phyloP scores from a whole-genome alignment of 495 filamentous ascomycete genomes.

The Trichocladium uniseriatum region DNA sequence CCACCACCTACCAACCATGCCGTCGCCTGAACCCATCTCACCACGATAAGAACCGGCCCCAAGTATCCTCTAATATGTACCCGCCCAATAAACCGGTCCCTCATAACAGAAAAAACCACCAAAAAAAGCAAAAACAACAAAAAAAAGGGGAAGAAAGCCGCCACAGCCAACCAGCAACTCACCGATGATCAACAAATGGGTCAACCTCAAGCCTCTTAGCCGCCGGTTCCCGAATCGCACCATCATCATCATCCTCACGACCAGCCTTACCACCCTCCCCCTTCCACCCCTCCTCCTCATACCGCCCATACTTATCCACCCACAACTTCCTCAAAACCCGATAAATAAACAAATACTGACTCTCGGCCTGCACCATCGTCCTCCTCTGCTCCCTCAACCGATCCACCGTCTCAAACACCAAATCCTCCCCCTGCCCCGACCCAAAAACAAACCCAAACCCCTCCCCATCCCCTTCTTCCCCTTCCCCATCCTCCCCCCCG shows the following conservation, averaged over 20 bases:
- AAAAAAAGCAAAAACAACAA: not conserved
- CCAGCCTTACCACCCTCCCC: constrained; percentile 38
- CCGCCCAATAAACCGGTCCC: no score
- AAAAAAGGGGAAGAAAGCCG: not conserved
- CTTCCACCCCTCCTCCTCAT: constrained; percentile 24
- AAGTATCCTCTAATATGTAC: no score
- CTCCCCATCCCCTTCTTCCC: not conserved
- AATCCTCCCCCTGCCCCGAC: constrained; percentile 29
- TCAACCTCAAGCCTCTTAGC: constrained; percentile 41
- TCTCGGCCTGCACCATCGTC: constrained; percentile 90
- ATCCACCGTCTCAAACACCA: constrained; percentile 65
- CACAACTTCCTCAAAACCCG: constrained; percentile 70
- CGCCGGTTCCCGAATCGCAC: constrained; percentile 30
- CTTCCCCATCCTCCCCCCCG: not conserved
- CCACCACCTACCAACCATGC: no score
- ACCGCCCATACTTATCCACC: constrained; percentile 44
- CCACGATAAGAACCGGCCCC: no score
- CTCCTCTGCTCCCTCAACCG: constrained; percentile 77
- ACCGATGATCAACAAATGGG: constrained; percentile 20
- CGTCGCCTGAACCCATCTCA: no score
- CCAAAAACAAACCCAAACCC: not conserved
- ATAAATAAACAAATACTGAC: constrained; percentile 85
- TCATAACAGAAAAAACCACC: not conserved
- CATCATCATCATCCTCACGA: constrained; percentile 14
- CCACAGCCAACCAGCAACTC: not conserved